Evolutionary conservation across 2,329 filamentous ascomycete species (phyloP), one percentile per base, ranked within the genome.

Genomic region (Monascus ruber): DNA sequence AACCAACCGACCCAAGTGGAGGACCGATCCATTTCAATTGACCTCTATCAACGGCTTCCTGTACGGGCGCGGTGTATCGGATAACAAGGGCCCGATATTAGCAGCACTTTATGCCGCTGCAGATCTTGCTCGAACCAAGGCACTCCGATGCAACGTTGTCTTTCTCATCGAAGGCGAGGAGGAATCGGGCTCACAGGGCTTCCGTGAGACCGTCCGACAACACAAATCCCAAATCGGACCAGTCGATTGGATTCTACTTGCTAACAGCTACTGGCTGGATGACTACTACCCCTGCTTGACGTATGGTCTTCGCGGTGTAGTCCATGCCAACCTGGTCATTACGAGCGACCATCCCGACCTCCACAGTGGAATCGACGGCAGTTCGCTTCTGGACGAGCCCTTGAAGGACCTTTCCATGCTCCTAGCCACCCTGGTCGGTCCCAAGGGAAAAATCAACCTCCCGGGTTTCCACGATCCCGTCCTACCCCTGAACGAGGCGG

Each of bases 241-340:
- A 6, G 79, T 98, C 2, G 89, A 98, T 62, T 96, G 91, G 70
- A 91, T 98, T 40, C 68, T 98, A 27, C 70, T 98, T 31, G 89
- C 91, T 24, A 98, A 98, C 68, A 95, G 88, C 63, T 98, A 98
- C 68, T 98, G 91, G 91, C 73, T 98, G 1, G 87, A 96, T 55
- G 89, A 98, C 55, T 83, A 93, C 48, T 87, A 93, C 2, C 91
- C 91, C 0, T 98, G 91, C 58, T 67, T 98, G 41, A 98, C 91
- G 0, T 98, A 98, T 46, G 91, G 91, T 1, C 73, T 96, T 5
- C 79, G 91, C 36, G 91, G 91, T 24, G 89, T 98, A 25, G 81
- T 98, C 24, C 89, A 96, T 58, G 89, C 88, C 4, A 94, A 86
- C 0, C 74, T 96, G 5, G 83, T 87, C 44, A 79, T 98, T 25